Conservation (phyloP, 768 basidiomycete genomes). For the Suillus paluster region DNA sequence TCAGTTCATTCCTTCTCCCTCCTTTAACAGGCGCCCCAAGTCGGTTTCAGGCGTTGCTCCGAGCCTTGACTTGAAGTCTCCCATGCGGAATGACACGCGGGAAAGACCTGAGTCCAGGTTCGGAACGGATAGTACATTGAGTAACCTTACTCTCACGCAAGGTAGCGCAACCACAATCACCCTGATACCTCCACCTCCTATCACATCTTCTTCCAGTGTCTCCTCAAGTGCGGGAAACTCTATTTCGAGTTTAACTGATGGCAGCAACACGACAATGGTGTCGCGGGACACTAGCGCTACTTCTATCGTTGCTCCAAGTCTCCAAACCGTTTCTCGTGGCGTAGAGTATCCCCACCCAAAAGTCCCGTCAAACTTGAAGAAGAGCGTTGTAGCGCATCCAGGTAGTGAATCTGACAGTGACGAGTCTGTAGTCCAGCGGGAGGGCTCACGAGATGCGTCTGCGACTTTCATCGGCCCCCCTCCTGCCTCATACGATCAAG, state of each 20-base stretch:
- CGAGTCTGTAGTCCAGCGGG: neutral
- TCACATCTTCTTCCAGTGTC: constrained; percentile 2
- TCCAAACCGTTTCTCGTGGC: neutral
- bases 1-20: constrained; percentile 25
- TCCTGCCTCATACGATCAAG: neutral
- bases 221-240: constrained; percentile 6
- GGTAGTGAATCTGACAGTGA: neutral
- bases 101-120: neutral
- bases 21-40: constrained; percentile 28
- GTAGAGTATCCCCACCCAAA: neutral
- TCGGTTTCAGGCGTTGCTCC: constrained; percentile 3
- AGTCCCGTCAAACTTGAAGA: neutral
- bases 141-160: neutral
- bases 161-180: constrained; percentile 7
- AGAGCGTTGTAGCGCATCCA: constrained; percentile 1
- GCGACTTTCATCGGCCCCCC: neutral
- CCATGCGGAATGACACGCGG: neutral
- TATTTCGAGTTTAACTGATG: constrained; percentile 2
- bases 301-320: neutral
- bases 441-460: neutral
- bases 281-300: neutral
- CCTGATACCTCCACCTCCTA: constrained; percentile 5
- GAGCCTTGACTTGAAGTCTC: neutral
- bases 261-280: neutral
- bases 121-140: neutral